Conservation (phyloP, 2,329 filamentous ascomycete species). For the Akanthomyces lecanii region DNA sequence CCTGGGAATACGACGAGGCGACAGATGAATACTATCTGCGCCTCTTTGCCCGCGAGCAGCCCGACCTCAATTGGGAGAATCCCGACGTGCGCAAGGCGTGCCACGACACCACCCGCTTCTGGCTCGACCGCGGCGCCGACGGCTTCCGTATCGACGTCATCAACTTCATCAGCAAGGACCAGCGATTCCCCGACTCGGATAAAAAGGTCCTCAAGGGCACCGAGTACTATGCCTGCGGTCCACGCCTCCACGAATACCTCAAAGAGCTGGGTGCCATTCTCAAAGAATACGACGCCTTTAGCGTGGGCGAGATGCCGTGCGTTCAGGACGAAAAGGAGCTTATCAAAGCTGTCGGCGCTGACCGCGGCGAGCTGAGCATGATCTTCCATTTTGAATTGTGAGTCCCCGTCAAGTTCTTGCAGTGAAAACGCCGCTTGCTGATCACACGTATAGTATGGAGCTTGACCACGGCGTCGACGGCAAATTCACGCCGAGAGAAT, state of each 20-base stretch:
- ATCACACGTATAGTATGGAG: constrained; percentile 36
- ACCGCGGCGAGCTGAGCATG: constrained; percentile 62
- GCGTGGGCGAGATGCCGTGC: constrained; percentile 49
- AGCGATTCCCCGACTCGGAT: constrained; percentile 48
- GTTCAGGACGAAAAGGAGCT: constrained; percentile 39
- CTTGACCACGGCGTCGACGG: constrained; percentile 43
- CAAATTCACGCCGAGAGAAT: constrained; percentile 40
- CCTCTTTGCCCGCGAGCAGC: constrained; percentile 66
- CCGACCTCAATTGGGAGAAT: constrained; percentile 77
- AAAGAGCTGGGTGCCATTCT: constrained; percentile 42
- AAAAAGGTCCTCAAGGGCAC: constrained; percentile 29
- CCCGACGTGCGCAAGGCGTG: constrained; percentile 59
- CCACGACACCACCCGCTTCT: constrained; percentile 67
- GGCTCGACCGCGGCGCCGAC: constrained; percentile 64
- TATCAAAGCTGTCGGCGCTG: constrained; percentile 48
- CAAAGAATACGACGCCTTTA: constrained; percentile 45
- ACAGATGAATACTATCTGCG: constrained; percentile 57
- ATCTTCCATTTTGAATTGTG: constrained; percentile 68
- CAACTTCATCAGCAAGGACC: constrained; percentile 62
- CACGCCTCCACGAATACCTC: constrained; percentile 43
- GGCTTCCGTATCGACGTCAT: constrained; percentile 66
- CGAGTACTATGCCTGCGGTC: constrained; percentile 52
- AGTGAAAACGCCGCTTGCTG: not conserved
- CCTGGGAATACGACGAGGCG: constrained; percentile 47
- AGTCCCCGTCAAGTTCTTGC: constrained; percentile 21